Evolutionary conservation across 2,329 filamentous ascomycete species (phyloP).

Genomic region (Phialocephala sp.): DNA sequence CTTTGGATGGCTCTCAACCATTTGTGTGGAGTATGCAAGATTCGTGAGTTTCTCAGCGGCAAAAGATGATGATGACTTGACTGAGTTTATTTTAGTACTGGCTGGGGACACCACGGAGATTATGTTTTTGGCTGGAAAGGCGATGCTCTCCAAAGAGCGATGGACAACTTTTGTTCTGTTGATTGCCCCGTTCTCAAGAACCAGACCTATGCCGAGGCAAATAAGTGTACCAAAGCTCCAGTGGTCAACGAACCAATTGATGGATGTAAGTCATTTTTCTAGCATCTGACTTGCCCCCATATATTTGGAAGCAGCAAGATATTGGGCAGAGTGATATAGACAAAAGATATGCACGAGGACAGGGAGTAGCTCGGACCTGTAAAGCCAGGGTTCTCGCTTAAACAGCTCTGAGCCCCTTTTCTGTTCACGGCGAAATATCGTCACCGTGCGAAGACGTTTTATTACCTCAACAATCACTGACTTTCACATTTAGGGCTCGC

Average conservation of each 20-base stretch:
- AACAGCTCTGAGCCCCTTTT: too few relatives aligned
- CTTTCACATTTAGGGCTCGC: too few relatives aligned
- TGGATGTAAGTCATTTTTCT: slow-evolving; percentile 47
- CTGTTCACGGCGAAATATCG: too few relatives aligned
- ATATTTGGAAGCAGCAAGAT: background rate
- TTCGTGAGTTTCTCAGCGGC: background rate
- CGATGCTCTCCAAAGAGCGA: slow-evolving; percentile 53
- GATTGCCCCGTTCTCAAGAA: slow-evolving; percentile 52
- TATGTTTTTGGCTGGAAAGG: slow-evolving; percentile 64
- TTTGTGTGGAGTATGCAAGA: slow-evolving; percentile 23
- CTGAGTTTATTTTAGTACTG: slow-evolving; percentile 47
- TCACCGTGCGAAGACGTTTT: too few relatives aligned
- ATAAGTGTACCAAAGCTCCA: slow-evolving; percentile 51
- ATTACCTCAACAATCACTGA: too few relatives aligned
- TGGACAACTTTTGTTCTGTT: slow-evolving; percentile 52
- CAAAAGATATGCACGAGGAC: too few relatives aligned
- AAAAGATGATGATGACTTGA: background rate
- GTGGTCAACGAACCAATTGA: slow-evolving; percentile 55
- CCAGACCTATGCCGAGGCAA: slow-evolving; percentile 52
- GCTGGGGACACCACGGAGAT: slow-evolving; percentile 61
- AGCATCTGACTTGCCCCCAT: background rate
- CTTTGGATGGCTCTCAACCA: slow-evolving; percentile 13
- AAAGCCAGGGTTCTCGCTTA: too few relatives aligned
- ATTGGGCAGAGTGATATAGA: too few relatives aligned
- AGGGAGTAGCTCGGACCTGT: too few relatives aligned